Conservation (phyloP, 352 stramenopile genomes). For the Peronospora destructor region DNA sequence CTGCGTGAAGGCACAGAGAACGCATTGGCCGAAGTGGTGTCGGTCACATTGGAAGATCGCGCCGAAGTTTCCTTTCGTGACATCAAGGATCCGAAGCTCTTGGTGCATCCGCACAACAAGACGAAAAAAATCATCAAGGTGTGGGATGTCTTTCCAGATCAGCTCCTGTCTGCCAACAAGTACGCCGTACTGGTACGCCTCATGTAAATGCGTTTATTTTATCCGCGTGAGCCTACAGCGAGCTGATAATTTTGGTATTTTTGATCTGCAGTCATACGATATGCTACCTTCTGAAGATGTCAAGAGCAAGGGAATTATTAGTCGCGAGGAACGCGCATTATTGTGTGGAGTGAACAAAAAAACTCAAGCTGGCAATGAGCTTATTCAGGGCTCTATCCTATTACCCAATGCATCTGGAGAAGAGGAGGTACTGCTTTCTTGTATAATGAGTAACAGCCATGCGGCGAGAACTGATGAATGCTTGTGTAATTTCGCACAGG, state of each 20-base stretch:
- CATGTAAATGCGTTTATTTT: not conserved
- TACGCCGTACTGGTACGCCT: slow-evolving; percentile 69
- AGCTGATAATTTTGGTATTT: slow-evolving; percentile 3
- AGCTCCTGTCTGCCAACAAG: slow-evolving; percentile 71
- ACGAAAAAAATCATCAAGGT: slow-evolving; percentile 74
- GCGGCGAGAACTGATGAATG: slow-evolving; percentile 2
- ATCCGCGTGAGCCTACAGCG: not conserved
- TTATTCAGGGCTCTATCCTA: slow-evolving; percentile 71
- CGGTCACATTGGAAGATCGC: slow-evolving; percentile 64
- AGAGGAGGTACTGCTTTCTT: slow-evolving; percentile 35
- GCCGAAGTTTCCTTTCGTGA: slow-evolving; percentile 75
- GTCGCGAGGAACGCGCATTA: slow-evolving; percentile 60
- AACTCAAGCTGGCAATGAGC: slow-evolving; percentile 39
- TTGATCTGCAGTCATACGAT: slow-evolving; percentile 62
- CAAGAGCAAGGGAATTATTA: slow-evolving; percentile 64
- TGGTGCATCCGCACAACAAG: slow-evolving; percentile 80
- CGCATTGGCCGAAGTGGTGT: slow-evolving; percentile 65
- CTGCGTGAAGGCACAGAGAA: slow-evolving; percentile 78
- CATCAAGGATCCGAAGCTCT: slow-evolving; percentile 50
- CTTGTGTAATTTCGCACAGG: slow-evolving; percentile 27
- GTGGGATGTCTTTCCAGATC: slow-evolving; percentile 80
- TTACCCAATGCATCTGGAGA: slow-evolving; percentile 49
- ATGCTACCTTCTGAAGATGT: slow-evolving; percentile 76
- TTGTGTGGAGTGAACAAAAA: slow-evolving; percentile 75
- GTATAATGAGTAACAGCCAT: not conserved